Base-by-base conservation (phyloP, 2,329 filamentous ascomycete species). In the Penicillium expansum region DNA sequence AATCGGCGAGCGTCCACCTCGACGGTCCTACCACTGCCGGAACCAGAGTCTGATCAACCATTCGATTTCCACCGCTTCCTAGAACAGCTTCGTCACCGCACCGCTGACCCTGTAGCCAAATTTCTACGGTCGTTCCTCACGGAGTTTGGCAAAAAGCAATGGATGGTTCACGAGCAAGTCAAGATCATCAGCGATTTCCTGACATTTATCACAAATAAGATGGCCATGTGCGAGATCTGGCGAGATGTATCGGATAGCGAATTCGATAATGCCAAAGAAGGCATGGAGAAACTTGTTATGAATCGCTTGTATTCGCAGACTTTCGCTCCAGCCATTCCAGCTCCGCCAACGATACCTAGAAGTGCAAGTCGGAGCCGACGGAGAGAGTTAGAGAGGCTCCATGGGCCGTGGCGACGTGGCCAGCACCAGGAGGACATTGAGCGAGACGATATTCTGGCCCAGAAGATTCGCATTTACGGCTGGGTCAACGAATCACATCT, bases 201-300 rank as follows among this genome's bases (percentile, higher is more conserved):
- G 47, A 87, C 92, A 43, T 99, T 99, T 69, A 99, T 99, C 62
- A 90, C 90, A 52, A 96, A 96, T 77, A 97, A 97, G 79, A 99
- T 99, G 95, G 91, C 89, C 14, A 84, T 91, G 62, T 99, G 94
- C 70, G 94, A 99, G 60, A 91, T 99, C 3, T 99, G 94, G 94
- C 86, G 90, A 56, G 91, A 94, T 33, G 91, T 97, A 0, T 96
- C 92, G 0, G 94, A 99, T 72, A 91, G 91, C 37, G 94, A 99
- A 69, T 99, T 99, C 67, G 94, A 99, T 74, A 99, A 99, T 74
- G 94, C 94, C 14, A 87, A 92, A 65, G 94, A 99, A 77, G 94
- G 94, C 33, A 99, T 99, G 94, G 94, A 99, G 78, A 99, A 99
- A 74, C 82, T 99, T 4, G 95, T 99, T 64, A 99, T 99, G 95